phyloP scores from a whole-genome alignment of 495 filamentous ascomycete genomes.

The Astrothelium macrocarpum region DNA sequence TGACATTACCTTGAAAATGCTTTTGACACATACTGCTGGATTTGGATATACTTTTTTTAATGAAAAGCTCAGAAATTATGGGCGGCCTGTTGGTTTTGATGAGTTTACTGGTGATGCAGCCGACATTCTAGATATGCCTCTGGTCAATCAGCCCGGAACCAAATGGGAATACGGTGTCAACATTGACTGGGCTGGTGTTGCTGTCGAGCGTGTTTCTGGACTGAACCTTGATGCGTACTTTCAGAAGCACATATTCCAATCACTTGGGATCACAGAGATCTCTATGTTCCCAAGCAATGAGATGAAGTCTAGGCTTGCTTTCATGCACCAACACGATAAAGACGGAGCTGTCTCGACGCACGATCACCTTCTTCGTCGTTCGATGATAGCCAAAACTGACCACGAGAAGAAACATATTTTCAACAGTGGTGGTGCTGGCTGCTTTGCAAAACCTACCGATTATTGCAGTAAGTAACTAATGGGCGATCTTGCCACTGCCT shows the following conservation, averaged over 20 bases:
- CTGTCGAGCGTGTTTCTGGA: conserved; percentile 44
- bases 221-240: conserved; percentile 47
- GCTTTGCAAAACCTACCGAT: conserved; percentile 45
- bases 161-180: conserved; percentile 51
- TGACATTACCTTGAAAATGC: conserved; percentile 52
- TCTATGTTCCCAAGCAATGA: conserved; percentile 44
- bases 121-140: conserved; percentile 37
- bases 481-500: neutral
- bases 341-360: conserved; percentile 35
- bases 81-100: conserved; percentile 41
- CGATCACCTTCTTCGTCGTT: conserved; percentile 41
- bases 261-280: conserved; percentile 44
- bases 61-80: conserved; percentile 38
- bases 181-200: conserved; percentile 52
- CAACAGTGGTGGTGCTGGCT: conserved; percentile 48
- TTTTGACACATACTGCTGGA: conserved; percentile 47
- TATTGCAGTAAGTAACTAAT: conserved; percentile 41
- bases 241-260: conserved; percentile 46
- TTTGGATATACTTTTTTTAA: conserved; percentile 43
- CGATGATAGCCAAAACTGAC: conserved; percentile 33
- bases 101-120: conserved; percentile 42
- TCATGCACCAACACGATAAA: conserved; percentile 38
- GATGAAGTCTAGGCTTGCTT: conserved; percentile 42
- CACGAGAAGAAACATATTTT: conserved; percentile 34
- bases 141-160: conserved; percentile 49